A percentile compares a stretch with the other conserved stretches of the same genome.
phyloP scores from a whole-genome alignment of 1,284 basidiomycete species.

The Irpex sp. region DNA sequence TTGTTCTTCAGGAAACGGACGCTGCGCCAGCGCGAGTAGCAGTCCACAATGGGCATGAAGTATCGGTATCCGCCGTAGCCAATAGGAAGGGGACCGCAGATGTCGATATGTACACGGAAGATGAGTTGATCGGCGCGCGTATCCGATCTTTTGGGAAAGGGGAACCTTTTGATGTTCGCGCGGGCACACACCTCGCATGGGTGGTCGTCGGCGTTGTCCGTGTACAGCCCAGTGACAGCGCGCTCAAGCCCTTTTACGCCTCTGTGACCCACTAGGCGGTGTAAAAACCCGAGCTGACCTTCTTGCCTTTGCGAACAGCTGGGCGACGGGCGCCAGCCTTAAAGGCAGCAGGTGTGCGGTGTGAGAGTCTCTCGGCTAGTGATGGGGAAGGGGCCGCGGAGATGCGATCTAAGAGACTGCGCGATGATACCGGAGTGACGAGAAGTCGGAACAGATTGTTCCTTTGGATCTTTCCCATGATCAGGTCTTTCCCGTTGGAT shows the following conservation, averaged over 20 bases:
- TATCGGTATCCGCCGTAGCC: not conserved
- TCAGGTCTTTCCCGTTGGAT: too few species aligned
- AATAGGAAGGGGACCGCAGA: not conserved
- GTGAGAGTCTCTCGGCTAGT: too few species aligned
- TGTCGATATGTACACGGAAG: not conserved
- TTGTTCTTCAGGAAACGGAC: not conserved
- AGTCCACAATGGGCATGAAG: not conserved
- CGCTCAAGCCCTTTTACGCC: not conserved
- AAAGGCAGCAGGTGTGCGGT: too few species aligned
- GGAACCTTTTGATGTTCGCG: not conserved
- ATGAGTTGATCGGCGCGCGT: not conserved
- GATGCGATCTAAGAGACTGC: too few species aligned
- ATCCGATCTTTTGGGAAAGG: not conserved
- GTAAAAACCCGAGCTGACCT: not conserved
- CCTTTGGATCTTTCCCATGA: too few species aligned
- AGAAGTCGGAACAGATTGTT: too few species aligned
- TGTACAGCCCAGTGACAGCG: not conserved
- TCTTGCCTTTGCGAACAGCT: too few species aligned
- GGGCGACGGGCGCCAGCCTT: too few species aligned
- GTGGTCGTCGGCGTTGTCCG: not conserved
- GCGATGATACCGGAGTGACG: too few species aligned
- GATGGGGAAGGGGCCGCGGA: too few species aligned
- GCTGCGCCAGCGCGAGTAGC: not conserved
- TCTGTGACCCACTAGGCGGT: constrained; percentile 1
- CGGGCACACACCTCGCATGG: not conserved